Percentiles rank a stretch among this genome's conserved stretches.
Evolutionary conservation across 805 yeast genomes (phyloP).

Genomic region (Ascoidea tarda): DNA sequence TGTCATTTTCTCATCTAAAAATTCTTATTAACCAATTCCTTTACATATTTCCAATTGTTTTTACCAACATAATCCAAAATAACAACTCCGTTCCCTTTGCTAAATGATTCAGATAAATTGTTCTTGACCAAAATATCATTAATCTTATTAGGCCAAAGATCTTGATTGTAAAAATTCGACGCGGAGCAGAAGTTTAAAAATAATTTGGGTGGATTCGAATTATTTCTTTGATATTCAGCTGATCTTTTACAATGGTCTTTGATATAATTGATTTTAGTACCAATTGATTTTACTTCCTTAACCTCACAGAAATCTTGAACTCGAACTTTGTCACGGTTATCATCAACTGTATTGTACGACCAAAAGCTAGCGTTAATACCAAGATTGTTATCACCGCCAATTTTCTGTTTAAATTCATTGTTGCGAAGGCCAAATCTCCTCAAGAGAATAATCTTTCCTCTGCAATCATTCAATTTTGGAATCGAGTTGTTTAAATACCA

Average conservation of each 20-base stretch:
- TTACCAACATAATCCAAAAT: slow-evolving; percentile 55
- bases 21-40: slow-evolving; percentile 37
- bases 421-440: slow-evolving; percentile 57
- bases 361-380: slow-evolving; percentile 62
- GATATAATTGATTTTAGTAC: slow-evolving; percentile 42
- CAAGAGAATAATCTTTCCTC: slow-evolving; percentile 55
- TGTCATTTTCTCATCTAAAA: slow-evolving; percentile 11
- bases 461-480: slow-evolving; percentile 44
- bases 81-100: slow-evolving; percentile 46
- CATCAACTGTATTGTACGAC: slow-evolving; percentile 51
- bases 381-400: slow-evolving; percentile 17
- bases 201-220: slow-evolving; percentile 34
- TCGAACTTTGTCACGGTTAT: slow-evolving; percentile 44
- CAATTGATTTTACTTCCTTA: slow-evolving; percentile 32
- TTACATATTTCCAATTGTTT: slow-evolving; percentile 44
- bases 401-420: slow-evolving; percentile 18
- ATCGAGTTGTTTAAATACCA: slow-evolving; percentile 47
- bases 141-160: slow-evolving; percentile 63
- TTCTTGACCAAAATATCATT: slow-evolving; percentile 34
- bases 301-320: slow-evolving; percentile 72
- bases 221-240: slow-evolving; percentile 28
- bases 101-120: slow-evolving; percentile 32
- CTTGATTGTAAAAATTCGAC: slow-evolving; percentile 53
- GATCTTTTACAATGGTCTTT: slow-evolving; percentile 42
- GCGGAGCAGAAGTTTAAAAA: slow-evolving; percentile 65